Evolutionary conservation across 768 basidiomycete genomes (phyloP).

Genomic region (Phanerochaete carnosa): DNA sequence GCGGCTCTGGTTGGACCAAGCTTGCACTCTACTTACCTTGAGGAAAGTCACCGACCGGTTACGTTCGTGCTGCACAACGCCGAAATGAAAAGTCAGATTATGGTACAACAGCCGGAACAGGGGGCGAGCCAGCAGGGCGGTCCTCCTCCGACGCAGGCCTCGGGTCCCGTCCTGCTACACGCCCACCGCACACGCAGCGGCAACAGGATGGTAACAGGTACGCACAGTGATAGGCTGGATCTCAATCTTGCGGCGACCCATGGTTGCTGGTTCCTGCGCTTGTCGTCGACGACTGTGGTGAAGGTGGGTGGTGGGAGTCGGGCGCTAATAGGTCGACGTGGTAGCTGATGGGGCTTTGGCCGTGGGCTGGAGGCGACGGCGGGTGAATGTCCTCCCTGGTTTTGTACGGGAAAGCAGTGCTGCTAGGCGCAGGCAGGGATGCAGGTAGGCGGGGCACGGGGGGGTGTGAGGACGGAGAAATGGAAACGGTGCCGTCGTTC

Average conservation of each 20-base stretch:
- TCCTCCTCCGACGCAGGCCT: background rate
- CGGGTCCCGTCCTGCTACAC: background rate
- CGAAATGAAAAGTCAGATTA: slow-evolving; percentile 24
- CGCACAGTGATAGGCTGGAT: slow-evolving; percentile 77
- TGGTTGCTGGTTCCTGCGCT: slow-evolving; percentile 20
- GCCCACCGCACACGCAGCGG: background rate
- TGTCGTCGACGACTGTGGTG: background rate
- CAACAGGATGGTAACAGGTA: slow-evolving; percentile 23
- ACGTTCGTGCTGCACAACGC: slow-evolving; percentile 77
- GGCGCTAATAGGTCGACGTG: slow-evolving; percentile 3
- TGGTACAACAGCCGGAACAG: background rate
- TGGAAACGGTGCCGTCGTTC: background rate
- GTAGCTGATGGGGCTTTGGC: slow-evolving; percentile 2
- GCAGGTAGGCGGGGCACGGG: background rate
- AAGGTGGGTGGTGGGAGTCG: slow-evolving; percentile 4
- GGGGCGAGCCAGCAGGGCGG: background rate
- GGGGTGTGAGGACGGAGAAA: background rate
- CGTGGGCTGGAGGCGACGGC: background rate
- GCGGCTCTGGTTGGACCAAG: background rate
- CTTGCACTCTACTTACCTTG: slow-evolving; percentile 44
- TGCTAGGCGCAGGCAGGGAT: background rate
- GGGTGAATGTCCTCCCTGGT: background rate
- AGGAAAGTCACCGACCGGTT: slow-evolving; percentile 90
- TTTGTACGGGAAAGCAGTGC: background rate
- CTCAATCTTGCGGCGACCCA: slow-evolving; percentile 81